phyloP scores from a whole-genome alignment of 1,284 basidiomycete genomes.

The Malassezia slooffiae region DNA sequence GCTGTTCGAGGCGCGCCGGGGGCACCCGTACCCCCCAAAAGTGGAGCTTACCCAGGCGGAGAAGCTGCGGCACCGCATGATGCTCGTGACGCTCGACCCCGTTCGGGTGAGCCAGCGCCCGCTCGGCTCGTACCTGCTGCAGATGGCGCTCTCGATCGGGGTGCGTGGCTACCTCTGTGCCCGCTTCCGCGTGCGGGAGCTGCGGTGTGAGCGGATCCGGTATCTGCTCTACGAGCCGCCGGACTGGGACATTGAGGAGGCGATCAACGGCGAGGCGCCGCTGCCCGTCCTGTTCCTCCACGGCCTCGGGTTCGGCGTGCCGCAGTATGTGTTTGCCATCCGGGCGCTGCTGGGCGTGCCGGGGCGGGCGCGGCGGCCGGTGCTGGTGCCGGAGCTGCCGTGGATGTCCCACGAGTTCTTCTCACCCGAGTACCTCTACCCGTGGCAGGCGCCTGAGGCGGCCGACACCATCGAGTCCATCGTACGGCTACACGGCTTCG shows the following conservation, averaged over 20 bases:
- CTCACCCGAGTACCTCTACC: conserved; percentile 25
- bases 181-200: conserved; percentile 20
- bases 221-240: conserved; percentile 32
- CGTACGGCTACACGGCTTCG: conserved; percentile 18
- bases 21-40: conserved; percentile 21
- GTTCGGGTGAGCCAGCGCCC: conserved; percentile 28
- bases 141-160: background rate
- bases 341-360: conserved; percentile 19
- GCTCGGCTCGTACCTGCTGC: conserved; percentile 20
- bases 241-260: conserved; percentile 10
- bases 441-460: conserved; percentile 31
- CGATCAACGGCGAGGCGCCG: conserved; percentile 3
- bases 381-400: conserved; percentile 37
- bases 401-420: conserved; percentile 36
- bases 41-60: conserved; percentile 5
- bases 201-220: conserved; percentile 18
- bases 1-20: conserved; percentile 37
- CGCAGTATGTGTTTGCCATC: conserved; percentile 24
- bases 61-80: conserved; percentile 16
- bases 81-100: conserved; percentile 43
- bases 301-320: conserved; percentile 35
- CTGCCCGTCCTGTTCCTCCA: conserved; percentile 33
- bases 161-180: background rate
- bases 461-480: conserved; percentile 21
- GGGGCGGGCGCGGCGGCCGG: conserved; percentile 18